phyloP scores from a whole-genome alignment of 129 eudicot species.

The Flaveria sonorensis region DNA sequence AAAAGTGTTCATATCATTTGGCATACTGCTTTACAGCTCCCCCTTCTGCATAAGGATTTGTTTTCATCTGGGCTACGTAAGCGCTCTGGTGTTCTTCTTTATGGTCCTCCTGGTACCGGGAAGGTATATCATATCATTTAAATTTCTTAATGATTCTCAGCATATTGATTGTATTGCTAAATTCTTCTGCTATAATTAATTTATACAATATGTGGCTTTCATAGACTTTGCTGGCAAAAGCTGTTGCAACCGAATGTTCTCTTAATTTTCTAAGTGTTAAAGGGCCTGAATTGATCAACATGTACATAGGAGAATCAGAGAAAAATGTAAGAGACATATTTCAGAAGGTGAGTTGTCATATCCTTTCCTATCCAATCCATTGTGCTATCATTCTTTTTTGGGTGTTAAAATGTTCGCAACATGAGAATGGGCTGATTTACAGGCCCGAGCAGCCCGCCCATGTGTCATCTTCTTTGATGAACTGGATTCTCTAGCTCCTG shows the following conservation, averaged over 20 bases:
- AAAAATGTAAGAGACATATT: conserved; percentile 94
- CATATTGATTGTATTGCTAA: background rate
- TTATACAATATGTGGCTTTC: conserved; percentile 2
- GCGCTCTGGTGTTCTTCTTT: conserved; percentile 96
- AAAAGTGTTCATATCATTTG: conserved; percentile 10
- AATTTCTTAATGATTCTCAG: conserved; percentile 1
- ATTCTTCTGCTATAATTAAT: background rate
- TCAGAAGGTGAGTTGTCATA: conserved; percentile 64
- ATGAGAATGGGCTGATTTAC: conserved; percentile 35
- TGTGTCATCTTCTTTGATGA: conserved; percentile 98
- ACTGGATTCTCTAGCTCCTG: conserved; percentile 98
- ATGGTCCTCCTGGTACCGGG: conserved; percentile 99
- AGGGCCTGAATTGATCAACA: conserved; percentile 97
- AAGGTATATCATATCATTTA: conserved; percentile 52
- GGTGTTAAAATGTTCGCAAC: conserved; percentile 17
- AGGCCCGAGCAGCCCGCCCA: conserved; percentile 99
- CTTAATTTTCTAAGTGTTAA: conserved; percentile 92
- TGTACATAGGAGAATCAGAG: conserved; percentile 99
- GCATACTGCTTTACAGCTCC: conserved; percentile 58
- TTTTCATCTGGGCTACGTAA: conserved; percentile 96
- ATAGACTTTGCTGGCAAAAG: conserved; percentile 94
- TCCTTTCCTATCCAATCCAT: conserved; percentile 6
- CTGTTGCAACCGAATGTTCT: conserved; percentile 99
- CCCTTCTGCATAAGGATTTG: conserved; percentile 89
- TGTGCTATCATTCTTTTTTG: conserved; percentile 2